Base-by-base conservation (phyloP, 805 yeast genomes). In the Barnettozyma vustinii region DNA sequence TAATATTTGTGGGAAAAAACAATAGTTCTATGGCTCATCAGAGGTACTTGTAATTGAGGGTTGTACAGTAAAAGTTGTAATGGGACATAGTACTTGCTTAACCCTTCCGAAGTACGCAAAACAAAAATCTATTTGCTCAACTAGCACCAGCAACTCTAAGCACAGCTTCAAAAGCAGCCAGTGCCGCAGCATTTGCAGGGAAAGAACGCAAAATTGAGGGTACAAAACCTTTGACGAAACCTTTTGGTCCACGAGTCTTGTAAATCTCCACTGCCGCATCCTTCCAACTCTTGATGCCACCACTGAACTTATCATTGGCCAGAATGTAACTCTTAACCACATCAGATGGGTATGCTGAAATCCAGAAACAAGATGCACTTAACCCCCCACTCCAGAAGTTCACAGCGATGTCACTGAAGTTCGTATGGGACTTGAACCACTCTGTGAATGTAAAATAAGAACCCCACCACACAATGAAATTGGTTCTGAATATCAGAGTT, bases 381-480 rank as follows among this genome's bases (percentile, higher is more conserved):
- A 88, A 69, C 0, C 97, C 97, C 26, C 97, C 97, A 9, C 91
- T 79, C 96, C 96, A 89, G 69, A 89, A 89, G 64, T 88, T 89
- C 50, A 89, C 75, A 0, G 89, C 72, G 2, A 94, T 80, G 37
- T 77, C 77, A 44, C 84, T 78, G 74, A 88, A 55, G 37, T 69
- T 66, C 1, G 96, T 88, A 57, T 87, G 72, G 6, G 73, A 70
- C 55, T 77, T 75, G 66, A 89, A 81, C 73, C 76, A 82, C 47
- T 76, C 72, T 8, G 95, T 87, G 63, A 89, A 75, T 9, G 88
- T 49, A 61, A 88, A 96, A 63, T 90, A 90, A 0, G 95, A 81
- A 1, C 96, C 96, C 97, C 97, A 90, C 92, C 95, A 88, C 50
- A 87, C 86, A 33, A 87, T 74, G 63, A 89, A 90, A 66, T 87